Evolutionary conservation across 2,329 filamentous ascomycete species (phyloP), one percentile per base, ranked within the genome.

Genomic region (Exophiala lecanii-corni): DNA sequence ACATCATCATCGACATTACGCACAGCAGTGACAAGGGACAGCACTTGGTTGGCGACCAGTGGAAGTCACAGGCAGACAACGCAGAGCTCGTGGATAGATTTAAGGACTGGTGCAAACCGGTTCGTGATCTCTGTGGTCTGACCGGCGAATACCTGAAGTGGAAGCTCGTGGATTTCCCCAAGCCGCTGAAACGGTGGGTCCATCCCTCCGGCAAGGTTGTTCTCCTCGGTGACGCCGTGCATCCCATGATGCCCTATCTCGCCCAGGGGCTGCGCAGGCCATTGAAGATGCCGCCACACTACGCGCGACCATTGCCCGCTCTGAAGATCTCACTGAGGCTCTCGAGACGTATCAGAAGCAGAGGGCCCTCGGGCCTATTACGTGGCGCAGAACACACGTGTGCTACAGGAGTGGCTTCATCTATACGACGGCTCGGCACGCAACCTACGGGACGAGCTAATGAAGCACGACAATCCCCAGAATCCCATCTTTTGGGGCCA

Each of bases 181-280:
- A 54, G 5, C 50, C 48, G 1, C 48, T 67, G 32, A 49, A 61
- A 0, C 54, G 53, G 2, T 62, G 66, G 54, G 57, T 61, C 9
- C 50, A 51, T 21, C 45, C 44, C 3, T 55, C 57, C 3, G 55
- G 53, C 2, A 63, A 60, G 10, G 36, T 66, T 4, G 51, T 67
- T 10, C 51, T 70, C 4, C 54, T 70, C 1, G 68, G 68, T 2
- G 67, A 70, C 38, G 63, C 65, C 7, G 66, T 65, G 0, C 68
- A 71, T 47, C 62, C 66, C n/a, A 70, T 70, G 66, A 55, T 68
- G 2, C 67, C 66, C 1, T 69, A 70, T 44, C 62, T 69, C 55
- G 65, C 67, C 0, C 66, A 69, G 31, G 68, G 1, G 68, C 68
- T 0, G 68, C 68, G 3, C 68, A 69, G 56, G 65, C 66, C 0